Percentiles rank a stretch among this genome's conserved stretches.
Conservation (phyloP, 2,329 filamentous ascomycete species). For the Pestalotiopsis sp. region DNA sequence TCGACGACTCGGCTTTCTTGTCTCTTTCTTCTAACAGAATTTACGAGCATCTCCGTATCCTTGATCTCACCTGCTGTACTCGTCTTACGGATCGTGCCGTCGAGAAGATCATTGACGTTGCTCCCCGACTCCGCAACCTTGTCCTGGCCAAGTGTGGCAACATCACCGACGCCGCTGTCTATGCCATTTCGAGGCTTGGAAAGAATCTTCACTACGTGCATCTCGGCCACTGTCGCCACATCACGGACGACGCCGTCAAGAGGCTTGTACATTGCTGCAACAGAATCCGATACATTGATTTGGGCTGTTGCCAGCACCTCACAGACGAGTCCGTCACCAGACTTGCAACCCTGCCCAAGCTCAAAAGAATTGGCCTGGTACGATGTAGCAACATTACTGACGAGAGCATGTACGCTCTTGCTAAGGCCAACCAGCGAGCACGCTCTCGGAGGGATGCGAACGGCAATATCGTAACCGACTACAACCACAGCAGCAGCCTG, state of each 20-base stretch:
- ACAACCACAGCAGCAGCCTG: conserved; percentile 66
- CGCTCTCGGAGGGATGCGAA: conserved; percentile 51
- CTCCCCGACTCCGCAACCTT: conserved; percentile 87
- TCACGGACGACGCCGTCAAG: conserved; percentile 88
- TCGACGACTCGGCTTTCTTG: conserved; percentile 88
- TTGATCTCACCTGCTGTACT: conserved; percentile 89
- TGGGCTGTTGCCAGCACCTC: conserved; percentile 90
- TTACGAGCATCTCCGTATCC: conserved; percentile 88
- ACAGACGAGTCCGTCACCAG: conserved; percentile 87
- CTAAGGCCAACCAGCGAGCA: conserved; percentile 65
- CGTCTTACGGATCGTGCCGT: conserved; percentile 86
- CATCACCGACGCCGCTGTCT: conserved; percentile 86
- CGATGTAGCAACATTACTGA: conserved; percentile 94
- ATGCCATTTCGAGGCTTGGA: conserved; percentile 84
- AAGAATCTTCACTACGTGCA: conserved; percentile 98
- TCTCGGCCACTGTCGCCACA: conserved; percentile 87
- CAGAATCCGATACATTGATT: conserved; percentile 93
- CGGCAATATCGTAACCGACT: conserved; percentile 54
- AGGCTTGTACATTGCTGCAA: conserved; percentile 85
- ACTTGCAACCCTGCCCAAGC: conserved; percentile 84
- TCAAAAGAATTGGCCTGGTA: conserved; percentile 92
- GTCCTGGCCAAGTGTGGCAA: conserved; percentile 93
- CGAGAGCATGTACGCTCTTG: conserved; percentile 82
- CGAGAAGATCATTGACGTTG: conserved; percentile 82
- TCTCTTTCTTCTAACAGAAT: conserved; percentile 68